A percentile compares a stretch with the other conserved stretches of the same genome.
These are phyloP conservation scores for Lenwebbia sp. DNA, from an alignment of 345 rosid genomes.

Conservation along the genomic window DNA sequence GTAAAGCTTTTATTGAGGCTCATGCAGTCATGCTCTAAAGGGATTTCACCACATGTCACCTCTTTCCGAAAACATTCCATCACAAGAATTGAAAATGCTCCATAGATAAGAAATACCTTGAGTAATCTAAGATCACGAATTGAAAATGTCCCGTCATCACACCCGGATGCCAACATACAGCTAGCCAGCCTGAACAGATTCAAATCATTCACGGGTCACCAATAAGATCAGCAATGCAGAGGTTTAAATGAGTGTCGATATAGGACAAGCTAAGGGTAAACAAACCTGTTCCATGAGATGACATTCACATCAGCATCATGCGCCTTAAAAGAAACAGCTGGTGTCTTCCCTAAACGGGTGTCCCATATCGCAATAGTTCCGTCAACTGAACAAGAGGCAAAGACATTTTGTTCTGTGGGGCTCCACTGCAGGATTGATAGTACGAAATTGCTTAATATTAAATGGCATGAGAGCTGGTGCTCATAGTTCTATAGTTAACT, in stretches of 20 bases:
- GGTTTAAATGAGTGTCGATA: not conserved
- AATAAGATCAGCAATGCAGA: not conserved
- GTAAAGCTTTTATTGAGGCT: not conserved
- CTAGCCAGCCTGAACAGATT: conserved; percentile 59
- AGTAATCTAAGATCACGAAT: conserved; percentile 81
- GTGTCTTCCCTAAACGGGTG: conserved; percentile 53
- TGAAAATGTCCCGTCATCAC: conserved; percentile 93
- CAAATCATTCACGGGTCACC: not conserved
- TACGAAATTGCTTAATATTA: not conserved
- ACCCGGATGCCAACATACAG: conserved; percentile 90
- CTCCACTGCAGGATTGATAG: conserved; percentile 70
- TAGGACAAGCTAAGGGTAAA: not conserved
- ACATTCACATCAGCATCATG: conserved; percentile 93
- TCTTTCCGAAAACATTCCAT: not conserved
- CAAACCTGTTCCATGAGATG: conserved; percentile 91
- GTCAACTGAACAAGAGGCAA: conserved; percentile 88
- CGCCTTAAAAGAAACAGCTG: conserved; percentile 67
- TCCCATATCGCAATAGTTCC: conserved; percentile 86
- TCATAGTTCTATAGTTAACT: not conserved
- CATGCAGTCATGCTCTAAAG: not conserved
- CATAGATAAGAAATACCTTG: conserved; percentile 19
- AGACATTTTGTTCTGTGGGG: conserved; percentile 67
- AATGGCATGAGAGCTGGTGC: not conserved
- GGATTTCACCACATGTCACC: not conserved
- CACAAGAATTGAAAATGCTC: not conserved